Conservation (phyloP, 1,284 basidiomycete genomes). For the Kwoniella shivajii region DNA sequence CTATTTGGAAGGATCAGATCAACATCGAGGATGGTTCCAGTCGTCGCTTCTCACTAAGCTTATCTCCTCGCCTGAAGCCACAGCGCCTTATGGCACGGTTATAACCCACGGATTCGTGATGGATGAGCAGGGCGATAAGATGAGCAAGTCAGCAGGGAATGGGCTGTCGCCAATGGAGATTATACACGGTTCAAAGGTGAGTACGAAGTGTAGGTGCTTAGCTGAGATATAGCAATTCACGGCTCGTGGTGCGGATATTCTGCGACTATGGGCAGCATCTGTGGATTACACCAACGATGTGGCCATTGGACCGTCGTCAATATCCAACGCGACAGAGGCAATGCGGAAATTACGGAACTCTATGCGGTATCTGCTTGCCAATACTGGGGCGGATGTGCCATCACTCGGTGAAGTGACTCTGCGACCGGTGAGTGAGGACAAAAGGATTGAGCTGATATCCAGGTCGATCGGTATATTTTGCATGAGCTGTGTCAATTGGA, state of each 20-base stretch:
- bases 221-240: constrained; percentile 63
- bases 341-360: constrained; percentile 87
- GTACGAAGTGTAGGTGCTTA: constrained; percentile 31
- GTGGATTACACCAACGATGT: constrained; percentile 90
- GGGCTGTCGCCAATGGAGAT: constrained; percentile 82
- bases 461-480: constrained; percentile 85
- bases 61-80: constrained; percentile 56
- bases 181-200: constrained; percentile 74
- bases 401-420: constrained; percentile 54
- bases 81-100: constrained; percentile 72
- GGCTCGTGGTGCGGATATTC: constrained; percentile 80
- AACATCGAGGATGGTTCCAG: constrained; percentile 99
- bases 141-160: constrained; percentile 98
- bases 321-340: constrained; percentile 75
- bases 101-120: constrained; percentile 98
- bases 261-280: constrained; percentile 89
- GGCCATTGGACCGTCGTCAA: constrained; percentile 76
- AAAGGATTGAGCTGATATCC: constrained; percentile 10
- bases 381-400: constrained; percentile 57
- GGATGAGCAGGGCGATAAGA: constrained; percentile 88
- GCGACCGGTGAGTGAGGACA: constrained; percentile 62
- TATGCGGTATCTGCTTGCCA: constrained; percentile 86
- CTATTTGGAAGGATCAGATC: constrained; percentile 94
- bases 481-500: constrained; percentile 79
- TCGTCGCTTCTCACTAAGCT: constrained; percentile 86